phyloP scores from a whole-genome alignment of 768 basidiomycete species.

The Hypholoma sublateritium region DNA sequence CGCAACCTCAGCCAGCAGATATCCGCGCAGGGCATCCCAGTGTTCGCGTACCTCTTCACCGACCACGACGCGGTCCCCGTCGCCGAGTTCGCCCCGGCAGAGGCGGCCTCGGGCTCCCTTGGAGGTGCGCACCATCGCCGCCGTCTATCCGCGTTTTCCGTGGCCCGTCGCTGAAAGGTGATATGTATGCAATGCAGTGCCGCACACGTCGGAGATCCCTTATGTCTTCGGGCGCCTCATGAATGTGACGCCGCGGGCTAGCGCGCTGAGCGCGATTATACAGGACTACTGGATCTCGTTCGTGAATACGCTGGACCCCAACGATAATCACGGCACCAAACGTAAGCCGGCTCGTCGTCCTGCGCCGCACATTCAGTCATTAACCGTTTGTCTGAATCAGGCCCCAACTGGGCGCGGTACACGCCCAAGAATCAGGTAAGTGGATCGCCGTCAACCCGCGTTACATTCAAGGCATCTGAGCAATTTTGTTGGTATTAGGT shows the following conservation, averaged over 20 bases:
- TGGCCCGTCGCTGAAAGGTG: too few species aligned
- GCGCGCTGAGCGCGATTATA: constrained; percentile 8
- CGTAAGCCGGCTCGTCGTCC: background rate
- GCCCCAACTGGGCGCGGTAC: background rate
- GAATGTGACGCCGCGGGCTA: constrained; percentile 1
- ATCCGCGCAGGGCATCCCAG: constrained; percentile 30
- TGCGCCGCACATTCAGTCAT: too few species aligned
- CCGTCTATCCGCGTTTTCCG: too few species aligned
- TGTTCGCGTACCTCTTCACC: constrained; percentile 39
- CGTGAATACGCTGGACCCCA: constrained; percentile 11
- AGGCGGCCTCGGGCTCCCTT: constrained; percentile 10
- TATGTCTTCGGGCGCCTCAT: constrained; percentile 8
- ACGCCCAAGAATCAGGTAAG: background rate
- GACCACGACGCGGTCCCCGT: constrained; percentile 19
- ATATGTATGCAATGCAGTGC: background rate
- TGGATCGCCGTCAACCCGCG: too few species aligned
- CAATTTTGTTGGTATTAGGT: background rate
- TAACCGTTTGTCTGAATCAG: background rate
- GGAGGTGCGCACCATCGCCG: constrained; percentile 23
- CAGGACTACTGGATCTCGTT: constrained; percentile 17
- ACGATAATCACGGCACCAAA: constrained; percentile 5
- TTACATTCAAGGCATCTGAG: background rate
- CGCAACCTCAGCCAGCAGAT: constrained; percentile 35
- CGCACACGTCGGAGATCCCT: constrained; percentile 9
- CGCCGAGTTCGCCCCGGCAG: constrained; percentile 13